These are phyloP conservation scores for Aspergillus eucalypticola DNA, from an alignment of 2,329 filamentous ascomycete species.

Conservation along the genomic window DNA sequence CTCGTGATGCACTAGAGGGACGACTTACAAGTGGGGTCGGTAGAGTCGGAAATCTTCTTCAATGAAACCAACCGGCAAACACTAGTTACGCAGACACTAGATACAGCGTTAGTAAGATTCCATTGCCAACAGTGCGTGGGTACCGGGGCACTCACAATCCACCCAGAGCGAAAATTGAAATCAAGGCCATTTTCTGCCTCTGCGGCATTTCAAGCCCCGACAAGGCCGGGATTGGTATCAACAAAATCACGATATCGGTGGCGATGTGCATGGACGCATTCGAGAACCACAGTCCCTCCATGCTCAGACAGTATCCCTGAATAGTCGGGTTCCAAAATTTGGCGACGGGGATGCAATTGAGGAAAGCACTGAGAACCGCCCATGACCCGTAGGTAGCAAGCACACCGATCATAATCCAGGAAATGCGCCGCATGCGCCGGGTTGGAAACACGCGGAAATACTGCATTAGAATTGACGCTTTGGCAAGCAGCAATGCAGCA, in stretches of 20 bases:
- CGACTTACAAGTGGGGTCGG: slow-evolving; percentile 37
- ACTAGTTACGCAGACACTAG: slow-evolving; percentile 38
- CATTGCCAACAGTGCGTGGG: not conserved
- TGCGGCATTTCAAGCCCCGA: slow-evolving; percentile 42
- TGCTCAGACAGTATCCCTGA: slow-evolving; percentile 39
- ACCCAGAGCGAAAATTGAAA: slow-evolving; percentile 45
- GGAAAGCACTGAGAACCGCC: slow-evolving; percentile 38
- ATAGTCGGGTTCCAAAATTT: slow-evolving; percentile 37
- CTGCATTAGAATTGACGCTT: slow-evolving; percentile 52
- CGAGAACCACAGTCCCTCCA: slow-evolving; percentile 46
- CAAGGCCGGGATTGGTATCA: slow-evolving; percentile 49
- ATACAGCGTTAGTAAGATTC: not conserved
- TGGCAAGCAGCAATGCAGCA: slow-evolving; percentile 42
- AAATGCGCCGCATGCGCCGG: slow-evolving; percentile 36
- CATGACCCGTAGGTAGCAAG: slow-evolving; percentile 38
- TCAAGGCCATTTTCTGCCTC: slow-evolving; percentile 45
- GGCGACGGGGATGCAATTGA: slow-evolving; percentile 40
- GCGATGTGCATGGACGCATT: slow-evolving; percentile 48
- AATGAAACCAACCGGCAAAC: slow-evolving; percentile 35
- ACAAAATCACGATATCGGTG: slow-evolving; percentile 46
- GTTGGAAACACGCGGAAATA: slow-evolving; percentile 50
- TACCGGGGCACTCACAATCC: slow-evolving; percentile 32
- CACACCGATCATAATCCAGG: slow-evolving; percentile 39
- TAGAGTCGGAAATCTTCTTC: slow-evolving; percentile 34
- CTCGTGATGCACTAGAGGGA: not conserved